A percentile compares a stretch with the other conserved stretches of the same genome.
Conservation (phyloP, 1,139 yeast genomes). For the Zygosaccharomyces sapae region DNA sequence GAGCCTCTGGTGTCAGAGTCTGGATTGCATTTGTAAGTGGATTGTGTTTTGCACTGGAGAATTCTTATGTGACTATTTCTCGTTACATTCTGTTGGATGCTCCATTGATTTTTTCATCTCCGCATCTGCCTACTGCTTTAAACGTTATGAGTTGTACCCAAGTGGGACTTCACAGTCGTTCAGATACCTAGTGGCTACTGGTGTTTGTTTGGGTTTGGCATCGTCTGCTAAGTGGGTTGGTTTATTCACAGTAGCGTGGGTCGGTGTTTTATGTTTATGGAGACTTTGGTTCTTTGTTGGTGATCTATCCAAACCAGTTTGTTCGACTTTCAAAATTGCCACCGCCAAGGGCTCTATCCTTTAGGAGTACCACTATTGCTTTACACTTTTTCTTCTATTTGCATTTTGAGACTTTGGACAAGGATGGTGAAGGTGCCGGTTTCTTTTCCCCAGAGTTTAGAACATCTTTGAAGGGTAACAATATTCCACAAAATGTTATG, state of each 20-base stretch:
- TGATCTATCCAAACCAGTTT: slow-evolving; percentile 52
- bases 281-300: slow-evolving; percentile 89
- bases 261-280: slow-evolving; percentile 67
- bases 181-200: slow-evolving; percentile 66
- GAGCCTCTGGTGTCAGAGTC: slow-evolving; percentile 85
- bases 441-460: slow-evolving; percentile 90
- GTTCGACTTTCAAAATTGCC: slow-evolving; percentile 40
- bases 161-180: slow-evolving; percentile 73
- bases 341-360: slow-evolving; percentile 51
- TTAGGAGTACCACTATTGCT: slow-evolving; percentile 66
- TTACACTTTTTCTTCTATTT: slow-evolving; percentile 72
- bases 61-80: slow-evolving; percentile 82
- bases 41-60: slow-evolving; percentile 69
- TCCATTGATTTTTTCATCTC: slow-evolving; percentile 88
- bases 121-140: slow-evolving; percentile 72
- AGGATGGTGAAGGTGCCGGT: slow-evolving; percentile 84
- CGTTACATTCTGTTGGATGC: slow-evolving; percentile 87
- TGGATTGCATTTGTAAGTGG: slow-evolving; percentile 65
- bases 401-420: slow-evolving; percentile 67
- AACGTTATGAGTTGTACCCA: slow-evolving; percentile 72
- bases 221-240: slow-evolving; percentile 96
- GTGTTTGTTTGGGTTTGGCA: slow-evolving; percentile 82
- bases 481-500: slow-evolving; percentile 60
- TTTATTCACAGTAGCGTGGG: slow-evolving; percentile 88
- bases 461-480: slow-evolving; percentile 65